These are phyloP conservation scores for Ceratobasidium sp. DNA, from an alignment of 1,284 basidiomycete species.

Conservation along the genomic window DNA sequence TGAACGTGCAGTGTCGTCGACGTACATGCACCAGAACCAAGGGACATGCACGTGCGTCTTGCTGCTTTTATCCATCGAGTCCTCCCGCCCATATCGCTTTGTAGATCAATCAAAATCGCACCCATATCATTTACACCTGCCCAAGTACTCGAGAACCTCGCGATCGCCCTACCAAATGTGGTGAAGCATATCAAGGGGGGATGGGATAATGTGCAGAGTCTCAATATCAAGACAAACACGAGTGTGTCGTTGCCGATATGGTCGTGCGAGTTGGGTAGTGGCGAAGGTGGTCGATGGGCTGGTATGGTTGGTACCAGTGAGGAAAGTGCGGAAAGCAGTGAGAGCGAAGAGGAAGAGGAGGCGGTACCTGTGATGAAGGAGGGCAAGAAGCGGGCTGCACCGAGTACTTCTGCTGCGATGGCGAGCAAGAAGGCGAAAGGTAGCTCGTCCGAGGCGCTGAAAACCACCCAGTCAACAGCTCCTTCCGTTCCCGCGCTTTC, in stretches of 20 bases:
- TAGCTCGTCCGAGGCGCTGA: constrained; percentile 8
- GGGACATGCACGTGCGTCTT: constrained; percentile 84
- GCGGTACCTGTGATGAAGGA: constrained; percentile 47
- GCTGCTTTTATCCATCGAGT: constrained; percentile 8
- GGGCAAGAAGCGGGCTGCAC: constrained; percentile 47
- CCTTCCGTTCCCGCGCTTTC: constrained; percentile 35
- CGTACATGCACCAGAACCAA: constrained; percentile 91
- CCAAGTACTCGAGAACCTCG: constrained; percentile 82
- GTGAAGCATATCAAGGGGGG: constrained; percentile 72
- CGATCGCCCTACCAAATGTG: constrained; percentile 80
- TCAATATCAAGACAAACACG: constrained; percentile 90
- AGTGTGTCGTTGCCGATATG: constrained; percentile 91
- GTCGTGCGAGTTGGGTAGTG: constrained; percentile 73
- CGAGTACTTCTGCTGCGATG: constrained; percentile 41
- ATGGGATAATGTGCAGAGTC: constrained; percentile 91
- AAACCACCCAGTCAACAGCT: constrained; percentile 43
- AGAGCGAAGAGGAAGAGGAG: constrained; percentile 43
- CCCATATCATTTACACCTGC: constrained; percentile 73
- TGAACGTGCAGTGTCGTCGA: constrained; percentile 87
- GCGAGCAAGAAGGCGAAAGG: constrained; percentile 48
- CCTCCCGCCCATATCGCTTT: not conserved
- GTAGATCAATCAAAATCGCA: constrained; percentile 85
- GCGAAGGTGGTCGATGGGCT: constrained; percentile 68
- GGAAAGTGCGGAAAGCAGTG: constrained; percentile 41
- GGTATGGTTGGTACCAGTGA: constrained; percentile 51